A percentile compares a stretch with the other conserved stretches of the same genome.
Evolutionary conservation across 2,329 filamentous ascomycete species (phyloP).

Genomic region (Nemania serpens): DNA sequence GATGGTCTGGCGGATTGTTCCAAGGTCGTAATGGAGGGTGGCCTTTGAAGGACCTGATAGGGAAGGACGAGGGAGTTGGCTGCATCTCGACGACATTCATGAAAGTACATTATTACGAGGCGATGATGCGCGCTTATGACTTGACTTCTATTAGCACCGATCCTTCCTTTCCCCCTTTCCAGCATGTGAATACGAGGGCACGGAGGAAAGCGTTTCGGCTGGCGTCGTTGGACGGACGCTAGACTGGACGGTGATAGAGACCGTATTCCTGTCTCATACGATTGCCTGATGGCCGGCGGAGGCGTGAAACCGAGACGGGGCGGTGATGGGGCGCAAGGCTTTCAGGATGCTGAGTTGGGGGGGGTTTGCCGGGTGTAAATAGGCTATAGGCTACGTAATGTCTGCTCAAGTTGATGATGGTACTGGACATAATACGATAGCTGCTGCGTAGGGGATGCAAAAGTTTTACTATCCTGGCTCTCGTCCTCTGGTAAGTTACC

Average conservation of each 20-base stretch:
- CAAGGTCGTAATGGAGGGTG: background rate
- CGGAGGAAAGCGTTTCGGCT: background rate
- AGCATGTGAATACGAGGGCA: slow-evolving; percentile 6
- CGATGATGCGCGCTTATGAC: background rate
- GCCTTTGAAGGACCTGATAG: background rate
- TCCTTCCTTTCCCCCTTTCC: background rate
- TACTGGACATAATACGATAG: slow-evolving; percentile 1
- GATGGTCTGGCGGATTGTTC: background rate
- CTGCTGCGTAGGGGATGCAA: background rate
- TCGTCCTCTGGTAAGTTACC: no score
- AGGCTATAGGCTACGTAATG: background rate
- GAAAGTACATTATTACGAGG: slow-evolving; percentile 13
- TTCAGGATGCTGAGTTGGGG: background rate
- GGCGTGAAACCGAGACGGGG: background rate
- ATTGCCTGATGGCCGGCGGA: background rate
- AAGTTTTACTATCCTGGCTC: no score
- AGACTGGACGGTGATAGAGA: slow-evolving; percentile 9
- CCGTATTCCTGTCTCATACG: background rate
- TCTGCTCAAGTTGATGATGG: background rate
- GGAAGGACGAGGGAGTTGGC: background rate
- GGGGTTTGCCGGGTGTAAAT: background rate
- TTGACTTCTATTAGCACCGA: background rate
- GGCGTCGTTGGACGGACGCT: background rate
- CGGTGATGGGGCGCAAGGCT: background rate
- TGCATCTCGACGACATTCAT: background rate